Conservation (phyloP, 2,329 filamentous ascomycete species). For the Colletotrichum endophyticum region DNA sequence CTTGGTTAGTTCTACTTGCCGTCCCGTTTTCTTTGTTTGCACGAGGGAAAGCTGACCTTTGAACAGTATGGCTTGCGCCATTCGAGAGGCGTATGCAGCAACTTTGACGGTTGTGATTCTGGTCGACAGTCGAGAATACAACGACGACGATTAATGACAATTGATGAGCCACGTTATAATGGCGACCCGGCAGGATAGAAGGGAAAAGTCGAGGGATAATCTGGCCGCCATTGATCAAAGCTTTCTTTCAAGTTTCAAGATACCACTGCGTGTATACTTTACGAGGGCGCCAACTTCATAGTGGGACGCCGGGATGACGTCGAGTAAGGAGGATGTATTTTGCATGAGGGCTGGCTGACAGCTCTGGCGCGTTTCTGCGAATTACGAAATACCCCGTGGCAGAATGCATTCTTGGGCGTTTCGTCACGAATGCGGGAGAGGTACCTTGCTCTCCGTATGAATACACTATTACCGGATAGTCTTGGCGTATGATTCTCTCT, state of each 20-base stretch:
- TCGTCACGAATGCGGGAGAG: neutral
- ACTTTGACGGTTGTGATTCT: slow-evolving; percentile 76
- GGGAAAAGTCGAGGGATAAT: neutral
- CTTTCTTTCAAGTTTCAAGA: slow-evolving; percentile 10
- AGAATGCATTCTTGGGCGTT: slow-evolving; percentile 17
- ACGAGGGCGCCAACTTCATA: neutral
- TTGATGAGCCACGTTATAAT: neutral
- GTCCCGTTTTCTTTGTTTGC: neutral
- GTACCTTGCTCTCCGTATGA: neutral
- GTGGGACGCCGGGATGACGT: neutral
- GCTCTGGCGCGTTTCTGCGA: neutral
- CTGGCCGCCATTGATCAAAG: neutral
- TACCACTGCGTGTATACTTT: slow-evolving; percentile 16
- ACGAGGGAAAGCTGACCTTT: neutral
- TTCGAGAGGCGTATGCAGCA: slow-evolving; percentile 77
- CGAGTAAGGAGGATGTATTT: neutral
- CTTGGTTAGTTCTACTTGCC: slow-evolving; percentile 58
- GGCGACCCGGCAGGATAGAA: neutral
- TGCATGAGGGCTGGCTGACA: neutral
- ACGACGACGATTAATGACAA: slow-evolving; percentile 13
- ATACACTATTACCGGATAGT: neutral
- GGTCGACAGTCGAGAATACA: slow-evolving; percentile 48
- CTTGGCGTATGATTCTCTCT: neutral
- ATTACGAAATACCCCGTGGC: slow-evolving; percentile 8
- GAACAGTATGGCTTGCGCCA: slow-evolving; percentile 71